phyloP scores from a whole-genome alignment of 169 alveolate species.

The Plasmodium inui region DNA sequence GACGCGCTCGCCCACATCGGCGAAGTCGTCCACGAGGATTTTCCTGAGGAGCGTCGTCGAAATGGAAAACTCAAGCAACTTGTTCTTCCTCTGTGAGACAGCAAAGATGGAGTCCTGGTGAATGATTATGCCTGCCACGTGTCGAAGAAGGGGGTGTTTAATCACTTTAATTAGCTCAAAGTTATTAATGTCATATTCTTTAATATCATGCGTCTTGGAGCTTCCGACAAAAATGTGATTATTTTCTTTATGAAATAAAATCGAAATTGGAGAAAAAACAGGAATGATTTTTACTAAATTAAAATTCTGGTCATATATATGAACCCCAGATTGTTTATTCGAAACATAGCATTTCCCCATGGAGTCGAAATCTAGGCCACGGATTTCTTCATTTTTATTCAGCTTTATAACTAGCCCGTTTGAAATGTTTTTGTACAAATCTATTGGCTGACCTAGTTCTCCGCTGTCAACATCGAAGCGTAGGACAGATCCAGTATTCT shows the following conservation, averaged over 20 bases:
- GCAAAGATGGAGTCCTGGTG: conserved; percentile 62
- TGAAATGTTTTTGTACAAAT: not conserved
- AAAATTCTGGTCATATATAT: conserved; percentile 64
- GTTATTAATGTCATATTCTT: conserved; percentile 63
- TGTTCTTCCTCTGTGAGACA: conserved; percentile 68
- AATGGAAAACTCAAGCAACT: conserved; percentile 70
- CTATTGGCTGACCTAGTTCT: conserved; percentile 6
- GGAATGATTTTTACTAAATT: conserved; percentile 57
- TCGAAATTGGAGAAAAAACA: conserved; percentile 71
- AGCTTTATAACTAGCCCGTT: conserved; percentile 62
- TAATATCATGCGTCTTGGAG: conserved; percentile 74
- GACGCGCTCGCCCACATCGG: conserved; percentile 74
- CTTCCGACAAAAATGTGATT: conserved; percentile 72
- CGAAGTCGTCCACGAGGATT: conserved; percentile 33
- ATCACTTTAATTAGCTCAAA: conserved; percentile 60
- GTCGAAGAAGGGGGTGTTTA: conserved; percentile 67
- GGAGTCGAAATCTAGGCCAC: conserved; percentile 70
- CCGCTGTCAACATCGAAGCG: conserved; percentile 40
- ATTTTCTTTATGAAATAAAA: conserved; percentile 37
- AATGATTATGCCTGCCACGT: conserved; percentile 71
- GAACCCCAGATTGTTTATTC: conserved; percentile 74
- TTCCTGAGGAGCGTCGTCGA: conserved; percentile 37
- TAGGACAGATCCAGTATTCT: conserved; percentile 68
- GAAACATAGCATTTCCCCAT: conserved; percentile 61
- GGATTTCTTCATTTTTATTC: conserved; percentile 67